Conservation (phyloP, 2,329 filamentous ascomycete species). For the Alternaria metachromatica region DNA sequence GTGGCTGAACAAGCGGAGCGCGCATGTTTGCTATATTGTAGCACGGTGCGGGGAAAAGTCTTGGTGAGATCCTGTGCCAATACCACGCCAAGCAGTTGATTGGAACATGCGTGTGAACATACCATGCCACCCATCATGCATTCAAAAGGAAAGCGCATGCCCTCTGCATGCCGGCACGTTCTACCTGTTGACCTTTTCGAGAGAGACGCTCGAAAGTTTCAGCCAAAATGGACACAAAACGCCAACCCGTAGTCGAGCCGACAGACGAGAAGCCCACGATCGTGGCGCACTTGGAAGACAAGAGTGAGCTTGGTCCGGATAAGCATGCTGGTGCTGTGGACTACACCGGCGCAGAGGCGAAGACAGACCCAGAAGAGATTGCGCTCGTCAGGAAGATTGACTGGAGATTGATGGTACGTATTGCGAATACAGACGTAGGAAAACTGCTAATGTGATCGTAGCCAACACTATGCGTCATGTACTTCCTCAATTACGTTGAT, state of each 20-base stretch:
- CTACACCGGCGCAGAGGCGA: constrained; percentile 40
- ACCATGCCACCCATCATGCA: constrained; percentile 8
- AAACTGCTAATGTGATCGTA: constrained; percentile 4
- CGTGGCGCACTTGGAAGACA: constrained; percentile 25
- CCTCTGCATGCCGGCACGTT: neutral
- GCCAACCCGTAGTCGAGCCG: constrained; percentile 9
- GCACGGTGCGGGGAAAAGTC: constrained; percentile 33
- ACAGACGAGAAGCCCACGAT: constrained; percentile 21
- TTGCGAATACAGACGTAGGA: too few species aligned
- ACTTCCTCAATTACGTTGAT: constrained; percentile 55
- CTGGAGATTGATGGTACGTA: constrained; percentile 37
- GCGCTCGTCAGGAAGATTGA: constrained; percentile 43
- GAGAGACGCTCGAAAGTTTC: neutral
- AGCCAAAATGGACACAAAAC: constrained; percentile 12
- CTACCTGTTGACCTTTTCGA: neutral
- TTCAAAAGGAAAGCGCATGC: constrained; percentile 1
- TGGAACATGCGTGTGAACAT: neutral
- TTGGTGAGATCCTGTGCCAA: constrained; percentile 26
- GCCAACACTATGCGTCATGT: constrained; percentile 54
- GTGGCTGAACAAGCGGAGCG: neutral
- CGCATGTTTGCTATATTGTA: constrained; percentile 6
- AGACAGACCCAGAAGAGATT: constrained; percentile 43
- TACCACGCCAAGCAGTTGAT: constrained; percentile 9
- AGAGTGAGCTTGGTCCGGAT: constrained; percentile 21
- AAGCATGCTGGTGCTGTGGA: constrained; percentile 28